Evolutionary conservation across 2,329 filamentous ascomycete species (phyloP).

Genomic region (Aaosphaeria arxii): DNA sequence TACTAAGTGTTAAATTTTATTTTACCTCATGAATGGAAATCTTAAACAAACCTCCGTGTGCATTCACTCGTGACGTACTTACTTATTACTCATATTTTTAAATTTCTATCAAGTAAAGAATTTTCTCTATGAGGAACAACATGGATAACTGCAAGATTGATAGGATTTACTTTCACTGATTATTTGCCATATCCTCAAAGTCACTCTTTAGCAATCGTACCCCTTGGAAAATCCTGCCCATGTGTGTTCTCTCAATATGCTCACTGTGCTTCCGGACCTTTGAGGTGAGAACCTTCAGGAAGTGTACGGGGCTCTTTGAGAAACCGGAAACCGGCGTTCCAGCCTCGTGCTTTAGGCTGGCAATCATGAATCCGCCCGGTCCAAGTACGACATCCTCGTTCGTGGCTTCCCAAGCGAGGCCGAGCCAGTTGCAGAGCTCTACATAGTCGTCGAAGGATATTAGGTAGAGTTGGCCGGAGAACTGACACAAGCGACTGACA

Average conservation of each 20-base stretch:
- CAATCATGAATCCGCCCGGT: slow-evolving; percentile 34
- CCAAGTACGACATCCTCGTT: slow-evolving; percentile 20
- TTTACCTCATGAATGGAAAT: too few species aligned
- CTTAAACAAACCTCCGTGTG: too few species aligned
- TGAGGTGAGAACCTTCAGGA: slow-evolving; percentile 36
- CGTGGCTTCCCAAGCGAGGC: slow-evolving; percentile 39
- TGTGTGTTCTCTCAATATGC: slow-evolving; percentile 43
- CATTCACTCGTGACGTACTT: too few species aligned
- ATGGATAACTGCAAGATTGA: too few species aligned
- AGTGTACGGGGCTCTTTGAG: slow-evolving; percentile 38
- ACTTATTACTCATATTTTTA: too few species aligned
- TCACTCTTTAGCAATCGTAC: slow-evolving; percentile 31
- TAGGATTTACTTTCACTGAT: too few species aligned
- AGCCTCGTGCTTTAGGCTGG: slow-evolving; percentile 30
- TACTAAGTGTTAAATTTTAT: too few species aligned
- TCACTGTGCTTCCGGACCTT: slow-evolving; percentile 32
- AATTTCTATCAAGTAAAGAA: too few species aligned
- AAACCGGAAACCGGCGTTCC: slow-evolving; percentile 1
- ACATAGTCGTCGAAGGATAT: slow-evolving; percentile 53
- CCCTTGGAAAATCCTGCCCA: slow-evolving; percentile 41
- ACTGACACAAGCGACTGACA: slow-evolving; percentile 53
- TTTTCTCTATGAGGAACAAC: too few species aligned
- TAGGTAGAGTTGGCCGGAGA: slow-evolving; percentile 67
- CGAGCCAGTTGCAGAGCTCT: slow-evolving; percentile 50
- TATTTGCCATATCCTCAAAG: slow-evolving; percentile 12